Evolutionary conservation across 2,329 filamentous ascomycete species (phyloP).

Genomic region (Aspergillus sp.): DNA sequence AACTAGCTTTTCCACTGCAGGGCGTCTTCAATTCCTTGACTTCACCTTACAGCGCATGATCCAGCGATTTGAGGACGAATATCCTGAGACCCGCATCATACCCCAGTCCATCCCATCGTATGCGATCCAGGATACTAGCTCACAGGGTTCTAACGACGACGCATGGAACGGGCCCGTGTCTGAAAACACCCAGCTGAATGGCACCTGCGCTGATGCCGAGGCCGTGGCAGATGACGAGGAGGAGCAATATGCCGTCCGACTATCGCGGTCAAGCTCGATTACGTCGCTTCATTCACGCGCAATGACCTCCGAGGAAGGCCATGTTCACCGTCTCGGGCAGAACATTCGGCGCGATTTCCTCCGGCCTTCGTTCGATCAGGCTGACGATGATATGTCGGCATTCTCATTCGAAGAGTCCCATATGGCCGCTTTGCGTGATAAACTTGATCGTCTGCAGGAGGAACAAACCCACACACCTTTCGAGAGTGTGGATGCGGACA

Average conservation of each 20-base stretch:
- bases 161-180: constrained; percentile 21
- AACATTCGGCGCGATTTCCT: constrained; percentile 66
- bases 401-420: constrained; percentile 43
- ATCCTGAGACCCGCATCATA: constrained; percentile 75
- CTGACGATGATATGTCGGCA: constrained; percentile 35
- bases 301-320: constrained; percentile 68
- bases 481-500: constrained; percentile 41
- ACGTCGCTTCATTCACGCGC: constrained; percentile 68
- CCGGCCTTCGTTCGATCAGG: constrained; percentile 47
- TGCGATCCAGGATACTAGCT: constrained; percentile 30
- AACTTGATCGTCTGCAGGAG: constrained; percentile 46
- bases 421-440: constrained; percentile 48
- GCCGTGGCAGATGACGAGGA: constrained; percentile 45
- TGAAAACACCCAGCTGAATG: constrained; percentile 35
- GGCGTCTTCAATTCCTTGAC: constrained; percentile 81
- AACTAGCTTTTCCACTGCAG: constrained; percentile 40
- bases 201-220: constrained; percentile 32
- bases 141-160: constrained; percentile 39
- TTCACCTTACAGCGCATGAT: constrained; percentile 88
- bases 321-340: constrained; percentile 68
- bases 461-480: constrained; percentile 45
- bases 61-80: constrained; percentile 92
- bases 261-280: constrained; percentile 64
- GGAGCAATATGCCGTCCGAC: constrained; percentile 48
- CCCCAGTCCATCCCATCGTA: constrained; percentile 23